Base-by-base conservation (phyloP, 129 eudicot species). In the Lonicera japonica region DNA sequence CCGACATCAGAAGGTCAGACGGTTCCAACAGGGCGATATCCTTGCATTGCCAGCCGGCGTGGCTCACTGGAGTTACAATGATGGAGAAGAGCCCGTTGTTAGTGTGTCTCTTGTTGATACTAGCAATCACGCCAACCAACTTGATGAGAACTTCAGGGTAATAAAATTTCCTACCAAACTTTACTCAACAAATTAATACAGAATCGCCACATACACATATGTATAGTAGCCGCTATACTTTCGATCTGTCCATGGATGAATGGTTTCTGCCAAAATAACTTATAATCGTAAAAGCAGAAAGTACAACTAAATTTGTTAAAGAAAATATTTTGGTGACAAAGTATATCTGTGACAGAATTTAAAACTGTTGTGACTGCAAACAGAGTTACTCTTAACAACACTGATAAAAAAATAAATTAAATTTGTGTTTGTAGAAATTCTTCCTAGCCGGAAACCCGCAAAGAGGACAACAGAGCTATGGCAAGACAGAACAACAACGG, bases 1-100 rank as follows among this genome's bases (percentile, higher is more conserved):
- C 69, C 70, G 69, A 61, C 96, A 88, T 62, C 94, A 88, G 75
- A 81, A 68, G 75, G 65, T 88, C 20, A 55, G 75, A 36, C 62
- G 84, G 23, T 62, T 76, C 46, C 71, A 38, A 8, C 67, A 74
- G 53, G 96, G 96, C 1, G 96, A 88, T 43, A 23, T 88, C 13
- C 21, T 78, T 5, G 89, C 86, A 10, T 51, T 82, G 72, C 94
- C 84, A 0, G 69, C 75, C 19, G 92, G 92, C 1, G 40, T 77
- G 18, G 15, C 60, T 34, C 60, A 56, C 15, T 56, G 40, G 40
- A 1, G 15, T 24, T 56, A 56, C 38, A 56, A 56, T 24, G 60
- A 56, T 14, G 60, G 60, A 12, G 39, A 56, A n/a, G 24, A 8
- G 0, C 24, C 12, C 1, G 38, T 56, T 24, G 38, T 56, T 5